Base-by-base conservation (phyloP, 2,329 filamentous ascomycete species). In the Exophiala alcalophila region DNA sequence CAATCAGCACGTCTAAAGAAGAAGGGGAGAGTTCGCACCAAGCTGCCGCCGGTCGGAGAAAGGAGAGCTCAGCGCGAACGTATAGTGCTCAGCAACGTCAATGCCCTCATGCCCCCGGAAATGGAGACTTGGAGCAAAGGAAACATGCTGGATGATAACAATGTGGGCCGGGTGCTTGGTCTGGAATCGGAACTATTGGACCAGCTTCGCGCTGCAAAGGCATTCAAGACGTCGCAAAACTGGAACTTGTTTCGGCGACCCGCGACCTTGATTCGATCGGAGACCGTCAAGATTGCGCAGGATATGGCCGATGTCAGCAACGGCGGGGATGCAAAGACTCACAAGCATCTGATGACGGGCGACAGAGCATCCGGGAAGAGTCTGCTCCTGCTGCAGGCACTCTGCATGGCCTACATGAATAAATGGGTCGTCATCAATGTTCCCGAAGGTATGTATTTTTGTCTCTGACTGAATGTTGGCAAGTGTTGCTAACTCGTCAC, bases 31-130 rank as follows among this genome's bases (percentile, higher is more conserved):
- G 57, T 58, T n/a, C 60, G 62, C 10, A 65, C 69, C 41, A 78
- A 76, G 65, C 73, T 80, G 11, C 84, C 85, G 14, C 71, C 71
- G 9, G 74, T 80, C 3, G 91, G 90, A 54, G 90, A 96, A 73
- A 81, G 90, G 54, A 94, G 89, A 68, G 86, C 86, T 19, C 73
- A 86, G 61, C 82, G 89, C 54, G 95, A 94, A 72, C 81, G 86
- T 56, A 86, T 98, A 59, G 81, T 94, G 47, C 80, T 98, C 48
- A 91, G 84, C 72, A 98, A 97, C 69, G 85, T 86, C 65, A 97
- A 95, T 68, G 92, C 92, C 35, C 71, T 96, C 25, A 79, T 83
- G 47, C 84, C 97, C 5, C 61, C 72, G 16, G 84, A 80, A 8
- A 72, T 94, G 55, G 67, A 74, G 47, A 75, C 83, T 34, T 60